Percentiles rank a stretch among this genome's conserved stretches.
phyloP scores from a whole-genome alignment of 345 rosid species.

The Linum usitatissimum region DNA sequence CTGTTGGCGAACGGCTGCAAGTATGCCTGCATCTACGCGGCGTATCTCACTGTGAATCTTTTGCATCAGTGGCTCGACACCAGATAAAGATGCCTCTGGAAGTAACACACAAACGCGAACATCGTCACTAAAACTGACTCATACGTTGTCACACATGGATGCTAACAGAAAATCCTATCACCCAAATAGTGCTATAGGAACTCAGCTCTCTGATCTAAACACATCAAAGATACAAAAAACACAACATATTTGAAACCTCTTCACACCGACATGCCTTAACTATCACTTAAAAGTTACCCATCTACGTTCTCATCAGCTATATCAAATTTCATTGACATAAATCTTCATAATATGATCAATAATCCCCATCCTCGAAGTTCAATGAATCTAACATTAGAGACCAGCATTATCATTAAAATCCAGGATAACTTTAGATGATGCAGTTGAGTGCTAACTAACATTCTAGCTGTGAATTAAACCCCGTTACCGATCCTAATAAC shows the following conservation, averaged over 20 bases:
- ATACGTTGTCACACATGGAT: neutral
- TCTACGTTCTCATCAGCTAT: neutral
- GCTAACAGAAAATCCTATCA: neutral
- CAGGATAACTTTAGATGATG: neutral
- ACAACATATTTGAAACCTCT: neutral
- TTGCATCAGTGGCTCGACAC: slow-evolving; percentile 95
- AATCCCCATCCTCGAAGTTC: neutral
- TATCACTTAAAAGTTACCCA: neutral
- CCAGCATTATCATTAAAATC: neutral
- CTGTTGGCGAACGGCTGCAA: slow-evolving; percentile 98
- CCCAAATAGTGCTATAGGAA: neutral
- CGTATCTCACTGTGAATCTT: slow-evolving; percentile 89
- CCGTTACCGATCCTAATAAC: neutral
- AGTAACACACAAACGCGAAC: slow-evolving; percentile 9
- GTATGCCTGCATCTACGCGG: slow-evolving; percentile 84
- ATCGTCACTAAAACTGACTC: slow-evolving; percentile 5
- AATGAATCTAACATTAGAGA: neutral
- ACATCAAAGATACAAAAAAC: neutral
- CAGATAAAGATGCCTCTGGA: slow-evolving; percentile 93
- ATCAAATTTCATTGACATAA: neutral
- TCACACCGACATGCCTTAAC: neutral
- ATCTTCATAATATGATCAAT: neutral
- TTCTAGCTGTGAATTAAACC: neutral
- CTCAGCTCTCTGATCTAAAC: neutral
- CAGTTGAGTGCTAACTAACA: neutral